These are phyloP conservation scores for Coffea humblotiana DNA, from an alignment of 305 asterid genomes.

Conservation along the genomic window DNA sequence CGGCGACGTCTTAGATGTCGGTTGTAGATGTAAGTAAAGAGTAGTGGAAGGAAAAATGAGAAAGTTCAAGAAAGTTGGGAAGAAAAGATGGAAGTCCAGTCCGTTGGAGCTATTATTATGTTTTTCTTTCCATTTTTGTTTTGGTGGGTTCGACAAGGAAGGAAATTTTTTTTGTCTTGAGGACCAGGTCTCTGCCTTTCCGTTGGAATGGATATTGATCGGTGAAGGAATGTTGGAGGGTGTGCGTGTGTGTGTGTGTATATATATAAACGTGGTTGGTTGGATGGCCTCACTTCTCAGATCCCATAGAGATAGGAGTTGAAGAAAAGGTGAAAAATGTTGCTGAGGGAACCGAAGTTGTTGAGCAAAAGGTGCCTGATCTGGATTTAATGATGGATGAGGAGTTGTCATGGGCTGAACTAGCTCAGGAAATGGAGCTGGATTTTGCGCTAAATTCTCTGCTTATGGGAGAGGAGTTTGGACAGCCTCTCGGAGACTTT, in stretches of 20 bases:
- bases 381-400: conserved; percentile 27
- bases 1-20: too few species aligned
- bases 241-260: background rate
- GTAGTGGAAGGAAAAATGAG: too few species aligned
- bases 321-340: background rate
- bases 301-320: conserved; percentile 5
- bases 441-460: conserved; percentile 42
- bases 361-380: conserved; percentile 14
- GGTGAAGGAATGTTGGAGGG: too few species aligned
- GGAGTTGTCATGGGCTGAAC: conserved; percentile 36
- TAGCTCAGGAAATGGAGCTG: conserved; percentile 51
- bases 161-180: too few species aligned
- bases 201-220: too few species aligned
- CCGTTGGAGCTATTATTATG: too few species aligned
- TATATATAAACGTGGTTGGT: conserved; percentile 46
- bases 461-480: conserved; percentile 3
- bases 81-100: too few species aligned
- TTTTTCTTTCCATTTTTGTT: too few species aligned
- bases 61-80: too few species aligned
- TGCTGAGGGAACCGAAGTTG: conserved; percentile 6
- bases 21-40: too few species aligned
- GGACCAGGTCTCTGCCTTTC: too few species aligned
- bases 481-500: conserved; percentile 17
- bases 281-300: conserved; percentile 34
- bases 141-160: too few species aligned